phyloP scores from a whole-genome alignment of 2,329 filamentous ascomycete genomes.

The Ascomycota sp. region DNA sequence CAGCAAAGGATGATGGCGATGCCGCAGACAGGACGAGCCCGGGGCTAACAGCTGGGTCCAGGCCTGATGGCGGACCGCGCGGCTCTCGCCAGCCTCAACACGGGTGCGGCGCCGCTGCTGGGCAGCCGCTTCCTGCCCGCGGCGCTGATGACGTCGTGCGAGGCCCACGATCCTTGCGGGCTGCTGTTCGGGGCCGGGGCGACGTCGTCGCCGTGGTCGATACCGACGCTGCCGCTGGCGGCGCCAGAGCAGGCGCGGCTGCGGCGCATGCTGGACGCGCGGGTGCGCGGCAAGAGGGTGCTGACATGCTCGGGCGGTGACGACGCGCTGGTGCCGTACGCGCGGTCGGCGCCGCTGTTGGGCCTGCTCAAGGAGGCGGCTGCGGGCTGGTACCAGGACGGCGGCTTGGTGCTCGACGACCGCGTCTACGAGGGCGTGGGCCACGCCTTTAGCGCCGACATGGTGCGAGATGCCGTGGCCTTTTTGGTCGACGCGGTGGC shows the following conservation, averaged over 20 bases:
- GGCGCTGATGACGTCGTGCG: conserved; percentile 39
- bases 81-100: conserved; percentile 32
- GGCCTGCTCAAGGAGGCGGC: conserved; percentile 34
- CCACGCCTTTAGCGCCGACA: conserved; percentile 43
- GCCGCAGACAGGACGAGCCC: no score
- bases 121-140: conserved; percentile 58
- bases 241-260: conserved; percentile 20
- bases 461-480: conserved; percentile 41
- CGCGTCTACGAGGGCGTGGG: conserved; percentile 44
- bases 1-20: not conserved
- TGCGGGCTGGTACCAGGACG: conserved; percentile 29
- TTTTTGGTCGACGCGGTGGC: conserved; percentile 34
- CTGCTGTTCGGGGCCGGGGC: conserved; percentile 38
- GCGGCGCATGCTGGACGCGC: conserved; percentile 21
- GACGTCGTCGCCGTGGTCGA: conserved; percentile 2
- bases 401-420: conserved; percentile 37
- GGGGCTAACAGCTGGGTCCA: conserved; percentile 4
- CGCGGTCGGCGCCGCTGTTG: conserved; percentile 35
- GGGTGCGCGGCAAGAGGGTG: conserved; percentile 37
- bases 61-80: conserved; percentile 60
- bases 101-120: conserved; percentile 40
- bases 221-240: conserved; percentile 12
- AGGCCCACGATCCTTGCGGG: conserved; percentile 50
- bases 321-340: conserved; percentile 53
- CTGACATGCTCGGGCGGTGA: conserved; percentile 40